Evolutionary conservation across 805 yeast genomes (phyloP).

Genomic region (Saccharomycopsis oosterbeekiorum): DNA sequence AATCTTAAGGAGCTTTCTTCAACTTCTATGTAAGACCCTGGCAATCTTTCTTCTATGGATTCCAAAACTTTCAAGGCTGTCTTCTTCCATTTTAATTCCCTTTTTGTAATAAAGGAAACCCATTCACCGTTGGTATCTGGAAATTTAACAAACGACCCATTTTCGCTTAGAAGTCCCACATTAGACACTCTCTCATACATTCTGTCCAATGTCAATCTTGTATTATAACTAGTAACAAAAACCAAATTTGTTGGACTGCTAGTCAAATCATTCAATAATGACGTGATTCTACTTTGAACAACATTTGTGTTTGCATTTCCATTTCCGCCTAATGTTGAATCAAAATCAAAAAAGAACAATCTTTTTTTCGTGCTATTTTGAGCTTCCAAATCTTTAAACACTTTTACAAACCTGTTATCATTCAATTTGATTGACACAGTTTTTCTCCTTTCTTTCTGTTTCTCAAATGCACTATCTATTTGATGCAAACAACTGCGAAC

Average conservation of each 20-base stretch:
- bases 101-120: constrained; percentile 52
- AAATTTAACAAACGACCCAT: constrained; percentile 69
- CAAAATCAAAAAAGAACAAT: constrained; percentile 42
- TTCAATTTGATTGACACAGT: constrained; percentile 26
- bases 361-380: constrained; percentile 24
- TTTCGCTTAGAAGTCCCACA: constrained; percentile 81
- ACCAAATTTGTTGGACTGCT: constrained; percentile 53
- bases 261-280: constrained; percentile 50
- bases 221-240: constrained; percentile 59
- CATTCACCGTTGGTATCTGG: constrained; percentile 31
- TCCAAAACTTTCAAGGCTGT: constrained; percentile 45
- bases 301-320: constrained; percentile 32
- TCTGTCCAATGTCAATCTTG: constrained; percentile 54
- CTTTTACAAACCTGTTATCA: constrained; percentile 26
- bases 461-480: constrained; percentile 44
- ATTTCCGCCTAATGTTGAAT: constrained; percentile 28
- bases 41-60: constrained; percentile 63
- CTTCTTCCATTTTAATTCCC: constrained; percentile 48
- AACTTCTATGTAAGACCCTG: constrained; percentile 62
- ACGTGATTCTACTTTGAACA: constrained; percentile 51
- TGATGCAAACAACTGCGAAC: constrained; percentile 43
- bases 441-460: constrained; percentile 34
- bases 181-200: constrained; percentile 57
- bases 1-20: constrained; percentile 72
- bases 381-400: constrained; percentile 22